Base-by-base conservation (phyloP, 208 protist species). In the Spironucleus salmonicida region DNA sequence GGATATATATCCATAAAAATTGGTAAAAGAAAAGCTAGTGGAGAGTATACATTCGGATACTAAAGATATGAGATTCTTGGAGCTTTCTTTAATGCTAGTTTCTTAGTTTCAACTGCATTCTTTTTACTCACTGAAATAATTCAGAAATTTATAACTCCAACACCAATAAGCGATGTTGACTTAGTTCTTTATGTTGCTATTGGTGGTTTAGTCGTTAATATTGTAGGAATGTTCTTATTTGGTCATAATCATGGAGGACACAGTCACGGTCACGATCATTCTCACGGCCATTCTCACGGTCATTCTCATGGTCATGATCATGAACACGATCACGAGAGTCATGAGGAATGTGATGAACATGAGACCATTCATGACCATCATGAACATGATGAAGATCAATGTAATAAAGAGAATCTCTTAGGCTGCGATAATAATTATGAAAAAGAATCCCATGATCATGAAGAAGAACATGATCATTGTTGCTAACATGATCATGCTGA, bases 221-320 rank as follows among this genome's bases (percentile, higher is more conserved):
- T 71, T 45, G 34, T 45, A 32, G 64, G 64, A n/a, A 2, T 71
- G 34, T 71, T 71, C 40, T 23, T 71, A 9, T 71, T 71, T 38
- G 64, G 38, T 4, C 64, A 71, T 35, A 19, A 4, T 15, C n/a
- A 71, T 71, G 30, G 26, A 30, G 64, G 34, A 2, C 64, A 71
- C n/a, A n/a, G n/a, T n/a, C 64, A 71, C 38, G 34, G 30, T 67
- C 64, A 71, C 38, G 40, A n/a, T 71, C 64, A 71, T 42, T n/a
- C n/a, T n/a, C n/a, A n/a, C n/a, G 64, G 34, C 2, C 19, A 71
- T 71, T n/a, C 26, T 11, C 7, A n/a, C 2, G 15, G 4, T 71
- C 2, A 45, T 32, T 15, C 26, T 15, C 32, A 23, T 11, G 11
- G 45, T 4, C 64, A 71, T 35, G 34, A 71, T 19, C 38, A 35